These are phyloP conservation scores for Mycotypha africana DNA, from an alignment of 371 early-diverging fungal species.

Conservation along the genomic window DNA sequence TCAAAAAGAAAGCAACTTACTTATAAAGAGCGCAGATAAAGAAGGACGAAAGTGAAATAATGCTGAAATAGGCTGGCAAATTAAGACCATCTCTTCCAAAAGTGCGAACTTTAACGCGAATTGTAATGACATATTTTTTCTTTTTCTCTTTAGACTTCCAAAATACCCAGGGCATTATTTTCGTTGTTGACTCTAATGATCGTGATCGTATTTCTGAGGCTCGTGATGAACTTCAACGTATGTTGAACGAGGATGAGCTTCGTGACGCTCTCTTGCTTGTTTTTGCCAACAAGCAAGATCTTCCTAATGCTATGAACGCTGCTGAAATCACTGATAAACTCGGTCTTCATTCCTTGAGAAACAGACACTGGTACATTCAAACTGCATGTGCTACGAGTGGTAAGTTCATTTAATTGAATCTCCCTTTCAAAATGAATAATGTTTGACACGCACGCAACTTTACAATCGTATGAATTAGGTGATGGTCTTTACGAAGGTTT, in stretches of 20 bases:
- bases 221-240: slow-evolving; percentile 83
- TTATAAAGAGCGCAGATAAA: too few species aligned
- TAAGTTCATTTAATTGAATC: slow-evolving; percentile 11
- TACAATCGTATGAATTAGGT: slow-evolving; percentile 20
- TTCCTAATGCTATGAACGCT: slow-evolving; percentile 89
- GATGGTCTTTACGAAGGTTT: slow-evolving; percentile 96
- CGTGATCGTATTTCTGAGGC: slow-evolving; percentile 84
- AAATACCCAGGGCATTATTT: slow-evolving; percentile 96
- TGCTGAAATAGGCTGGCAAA: not conserved
- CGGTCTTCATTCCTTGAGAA: slow-evolving; percentile 80
- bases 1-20: not conserved
- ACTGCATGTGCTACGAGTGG: slow-evolving; percentile 93
- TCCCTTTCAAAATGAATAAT: not conserved
- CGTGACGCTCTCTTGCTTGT: slow-evolving; percentile 87
- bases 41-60: too few species aligned
- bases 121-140: slow-evolving; percentile 50
- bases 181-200: slow-evolving; percentile 94
- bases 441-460: not conserved
- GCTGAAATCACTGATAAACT: slow-evolving; percentile 92
- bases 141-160: slow-evolving; percentile 59
- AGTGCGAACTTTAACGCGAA: too few species aligned
- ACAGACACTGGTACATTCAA: slow-evolving; percentile 90
- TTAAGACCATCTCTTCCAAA: too few species aligned
- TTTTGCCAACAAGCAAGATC: slow-evolving; percentile 97
- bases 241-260: slow-evolving; percentile 93